Evolutionary conservation across 805 yeast genomes (phyloP), one percentile per base, ranked within the genome.

Genomic region (Nematodospora valgi): DNA sequence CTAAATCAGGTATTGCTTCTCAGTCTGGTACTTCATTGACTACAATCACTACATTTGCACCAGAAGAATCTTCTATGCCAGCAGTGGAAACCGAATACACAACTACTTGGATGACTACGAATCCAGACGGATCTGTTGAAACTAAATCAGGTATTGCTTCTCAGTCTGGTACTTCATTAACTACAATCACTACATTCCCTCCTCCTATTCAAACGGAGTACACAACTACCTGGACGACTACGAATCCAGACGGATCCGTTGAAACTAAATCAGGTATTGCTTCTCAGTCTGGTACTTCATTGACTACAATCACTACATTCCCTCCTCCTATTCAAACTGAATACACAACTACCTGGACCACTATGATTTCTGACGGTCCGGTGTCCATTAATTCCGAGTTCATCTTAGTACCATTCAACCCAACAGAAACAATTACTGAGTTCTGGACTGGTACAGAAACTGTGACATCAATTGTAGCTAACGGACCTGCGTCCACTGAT

Each of bases 81-180:
- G 32, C 6, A 13, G 5, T 13, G 3, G 15, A 24, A 6, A 21
- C 25, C 5, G 30, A 22, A 27, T 34, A 6, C n/a, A 31, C 35
- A 4, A 22, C 29, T 15, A 41, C 49, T n/a, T 39, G 41, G 33
- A 32, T 42, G 3, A 40, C 44, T 13, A 41, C 49, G 22, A 35
- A 29, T 12, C 6, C 44, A 7, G 36, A 40, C 23, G 49, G 49
- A 5, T 23, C 27, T 19, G 32, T 27, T 20, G 29, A 36, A 11
- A 49, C 48, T 14, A 44, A 40, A 7, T 42, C 52, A 16, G 45
- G 45, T n/a, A 44, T 34, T 20, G 50, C 44, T 17, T 24, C 41
- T 25, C 43, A 43, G 5, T 44, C 49, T 23, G 44, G 46, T 26
- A 35, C 49, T 13, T 41, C 29, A 8, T 50, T 52, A 5, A 42